These are phyloP conservation scores for Curvularia hawaiiensis DNA, from an alignment of 2,329 filamentous ascomycete genomes.

Conservation along the genomic window DNA sequence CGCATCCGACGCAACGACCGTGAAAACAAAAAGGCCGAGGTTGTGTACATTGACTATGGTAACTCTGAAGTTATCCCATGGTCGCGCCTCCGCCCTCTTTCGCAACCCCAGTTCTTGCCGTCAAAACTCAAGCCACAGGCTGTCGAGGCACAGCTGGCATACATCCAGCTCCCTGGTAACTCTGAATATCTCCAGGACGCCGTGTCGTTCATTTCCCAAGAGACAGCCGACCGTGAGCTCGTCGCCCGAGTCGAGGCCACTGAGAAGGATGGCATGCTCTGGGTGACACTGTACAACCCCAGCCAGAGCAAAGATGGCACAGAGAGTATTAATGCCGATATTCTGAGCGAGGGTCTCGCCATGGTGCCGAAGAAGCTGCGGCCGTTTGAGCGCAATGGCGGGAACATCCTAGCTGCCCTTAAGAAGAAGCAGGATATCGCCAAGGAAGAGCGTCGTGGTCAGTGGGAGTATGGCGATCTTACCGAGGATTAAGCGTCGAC, in stretches of 20 bases:
- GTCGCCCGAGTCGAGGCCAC: constrained; percentile 91
- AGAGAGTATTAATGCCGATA: constrained; percentile 87
- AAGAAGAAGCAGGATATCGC: constrained; percentile 77
- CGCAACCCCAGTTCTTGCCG: constrained; percentile 75
- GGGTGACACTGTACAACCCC: constrained; percentile 87
- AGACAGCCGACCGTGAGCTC: constrained; percentile 75
- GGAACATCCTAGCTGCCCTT: constrained; percentile 72
- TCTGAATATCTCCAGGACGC: constrained; percentile 80
- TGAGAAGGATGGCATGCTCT: constrained; percentile 79
- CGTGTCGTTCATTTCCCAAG: constrained; percentile 73
- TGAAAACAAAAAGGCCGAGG: constrained; percentile 81
- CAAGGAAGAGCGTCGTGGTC: constrained; percentile 79
- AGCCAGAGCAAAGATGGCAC: constrained; percentile 64
- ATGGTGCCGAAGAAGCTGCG: constrained; percentile 94
- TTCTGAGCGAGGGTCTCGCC: constrained; percentile 81
- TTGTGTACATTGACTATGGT: constrained; percentile 95
- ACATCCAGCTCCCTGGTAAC: constrained; percentile 83
- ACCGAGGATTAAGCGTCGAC: constrained; percentile 62
- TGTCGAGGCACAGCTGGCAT: constrained; percentile 82
- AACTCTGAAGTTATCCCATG: constrained; percentile 91
- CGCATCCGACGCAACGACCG: constrained; percentile 92
- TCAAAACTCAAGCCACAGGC: constrained; percentile 84
- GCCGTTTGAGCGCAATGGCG: constrained; percentile 82
- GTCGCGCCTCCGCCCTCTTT: constrained; percentile 80
- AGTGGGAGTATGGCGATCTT: constrained; percentile 98